These are phyloP conservation scores for Pterula multifida DNA, from an alignment of 1,284 basidiomycete genomes.

Conservation along the genomic window DNA sequence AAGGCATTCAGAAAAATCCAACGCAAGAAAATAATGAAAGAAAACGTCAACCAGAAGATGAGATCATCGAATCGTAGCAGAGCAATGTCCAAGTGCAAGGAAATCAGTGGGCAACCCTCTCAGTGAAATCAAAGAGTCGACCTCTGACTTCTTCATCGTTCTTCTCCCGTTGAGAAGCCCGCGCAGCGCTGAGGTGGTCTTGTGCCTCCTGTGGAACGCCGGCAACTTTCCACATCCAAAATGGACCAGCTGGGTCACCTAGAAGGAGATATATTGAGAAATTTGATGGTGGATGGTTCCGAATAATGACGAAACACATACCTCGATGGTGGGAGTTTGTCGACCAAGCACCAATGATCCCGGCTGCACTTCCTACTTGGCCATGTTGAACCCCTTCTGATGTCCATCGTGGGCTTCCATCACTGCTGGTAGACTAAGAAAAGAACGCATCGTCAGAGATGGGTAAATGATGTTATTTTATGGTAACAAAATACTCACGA, in stretches of 20 bases:
- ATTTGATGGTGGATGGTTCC: not conserved
- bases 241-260: conserved; percentile 55
- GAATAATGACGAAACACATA: conserved; percentile 16
- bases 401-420: not conserved
- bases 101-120: not conserved
- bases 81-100: not conserved
- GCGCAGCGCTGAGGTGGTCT: not conserved
- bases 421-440: conserved; percentile 13
- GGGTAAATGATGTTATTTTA: not conserved
- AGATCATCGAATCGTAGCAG: not conserved
- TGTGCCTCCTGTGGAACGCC: conserved; percentile 1
- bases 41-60: not conserved
- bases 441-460: conserved; percentile 15
- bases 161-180: not conserved
- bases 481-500: conserved; percentile 30
- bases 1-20: not conserved
- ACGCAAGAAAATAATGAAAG: not conserved
- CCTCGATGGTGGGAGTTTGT: conserved; percentile 46
- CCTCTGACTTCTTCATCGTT: not conserved
- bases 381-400: conserved; percentile 58
- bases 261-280: conserved; percentile 3
- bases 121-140: not conserved
- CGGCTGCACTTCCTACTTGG: conserved; percentile 45
- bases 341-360: conserved; percentile 55
- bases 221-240: conserved; percentile 49